These are phyloP conservation scores for Avena sativa DNA, from an alignment of 176 grass and related monocot species.

Conservation along the genomic window DNA sequence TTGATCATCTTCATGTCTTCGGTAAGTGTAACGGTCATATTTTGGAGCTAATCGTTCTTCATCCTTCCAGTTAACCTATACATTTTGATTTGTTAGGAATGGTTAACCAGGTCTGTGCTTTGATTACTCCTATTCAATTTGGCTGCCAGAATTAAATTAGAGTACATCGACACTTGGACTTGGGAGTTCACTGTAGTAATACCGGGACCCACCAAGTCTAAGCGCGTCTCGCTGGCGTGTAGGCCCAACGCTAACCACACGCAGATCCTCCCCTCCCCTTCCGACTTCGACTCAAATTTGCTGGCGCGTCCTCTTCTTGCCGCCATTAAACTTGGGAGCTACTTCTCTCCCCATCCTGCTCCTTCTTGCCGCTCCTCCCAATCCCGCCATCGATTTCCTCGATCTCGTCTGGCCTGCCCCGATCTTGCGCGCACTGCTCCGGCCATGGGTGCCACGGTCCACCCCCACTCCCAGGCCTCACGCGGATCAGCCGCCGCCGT, in stretches of 20 bases:
- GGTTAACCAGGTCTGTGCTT: no score
- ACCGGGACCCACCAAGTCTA: not conserved
- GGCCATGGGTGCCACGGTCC: not conserved
- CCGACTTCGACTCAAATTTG: not conserved
- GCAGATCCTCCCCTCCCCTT: not conserved
- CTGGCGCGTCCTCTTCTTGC: not conserved
- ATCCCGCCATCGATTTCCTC: not conserved
- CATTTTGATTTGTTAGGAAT: no score
- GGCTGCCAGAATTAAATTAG: no score
- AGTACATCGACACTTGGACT: no score
- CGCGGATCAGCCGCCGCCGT: not conserved
- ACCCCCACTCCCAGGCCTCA: not conserved
- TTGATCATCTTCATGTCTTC: no score
- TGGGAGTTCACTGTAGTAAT: no score
- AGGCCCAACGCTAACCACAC: not conserved
- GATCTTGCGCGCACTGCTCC: not conserved
- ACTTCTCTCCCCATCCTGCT: not conserved
- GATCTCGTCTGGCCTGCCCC: not conserved
- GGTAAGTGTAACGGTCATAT: no score
- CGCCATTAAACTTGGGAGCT: not conserved
- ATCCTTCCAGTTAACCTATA: no score
- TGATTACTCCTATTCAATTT: no score
- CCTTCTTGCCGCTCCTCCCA: not conserved
- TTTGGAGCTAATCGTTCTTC: no score
- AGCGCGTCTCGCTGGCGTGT: not conserved